Conservation (phyloP, 2,329 filamentous ascomycete genomes). For the Aspergillus fischeri region DNA sequence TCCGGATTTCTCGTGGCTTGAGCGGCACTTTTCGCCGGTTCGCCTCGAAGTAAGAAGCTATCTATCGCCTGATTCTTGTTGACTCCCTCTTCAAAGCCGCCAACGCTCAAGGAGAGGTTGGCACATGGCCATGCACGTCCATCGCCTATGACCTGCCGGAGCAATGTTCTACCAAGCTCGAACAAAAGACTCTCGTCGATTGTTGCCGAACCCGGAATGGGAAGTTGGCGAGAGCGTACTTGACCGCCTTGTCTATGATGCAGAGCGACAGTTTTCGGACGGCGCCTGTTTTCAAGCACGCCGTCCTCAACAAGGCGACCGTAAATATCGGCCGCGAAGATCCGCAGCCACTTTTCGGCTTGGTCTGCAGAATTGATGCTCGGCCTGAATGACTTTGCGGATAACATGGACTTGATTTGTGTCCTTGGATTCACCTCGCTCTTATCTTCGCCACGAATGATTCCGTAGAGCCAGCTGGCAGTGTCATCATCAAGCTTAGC, state of each 20-base stretch:
- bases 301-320: conserved; percentile 86
- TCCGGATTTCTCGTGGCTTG: conserved; percentile 16
- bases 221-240: conserved; percentile 67
- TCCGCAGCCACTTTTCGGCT: conserved; percentile 78
- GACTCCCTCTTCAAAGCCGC: conserved; percentile 86
- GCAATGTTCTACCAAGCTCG: conserved; percentile 68
- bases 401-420: conserved; percentile 96
- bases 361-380: conserved; percentile 74
- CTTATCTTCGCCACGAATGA: conserved; percentile 77
- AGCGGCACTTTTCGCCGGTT: conserved; percentile 50
- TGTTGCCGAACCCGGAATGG: conserved; percentile 70
- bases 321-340: conserved; percentile 89
- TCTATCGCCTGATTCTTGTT: conserved; percentile 82
- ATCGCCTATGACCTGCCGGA: conserved; percentile 73
- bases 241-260: conserved; percentile 74
- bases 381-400: conserved; percentile 90
- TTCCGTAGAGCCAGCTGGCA: conserved; percentile 78
- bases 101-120: conserved; percentile 84
- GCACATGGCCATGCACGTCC: conserved; percentile 83
- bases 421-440: conserved; percentile 88
- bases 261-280: conserved; percentile 80
- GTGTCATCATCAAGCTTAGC: conserved; percentile 77
- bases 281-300: conserved; percentile 77
- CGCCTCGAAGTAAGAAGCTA: conserved; percentile 70
- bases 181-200: conserved; percentile 71